Percentiles rank a stretch among this genome's conserved stretches.
Conservation (phyloP, 176 grass and related monocot genomes). For the Carex pumila region DNA sequence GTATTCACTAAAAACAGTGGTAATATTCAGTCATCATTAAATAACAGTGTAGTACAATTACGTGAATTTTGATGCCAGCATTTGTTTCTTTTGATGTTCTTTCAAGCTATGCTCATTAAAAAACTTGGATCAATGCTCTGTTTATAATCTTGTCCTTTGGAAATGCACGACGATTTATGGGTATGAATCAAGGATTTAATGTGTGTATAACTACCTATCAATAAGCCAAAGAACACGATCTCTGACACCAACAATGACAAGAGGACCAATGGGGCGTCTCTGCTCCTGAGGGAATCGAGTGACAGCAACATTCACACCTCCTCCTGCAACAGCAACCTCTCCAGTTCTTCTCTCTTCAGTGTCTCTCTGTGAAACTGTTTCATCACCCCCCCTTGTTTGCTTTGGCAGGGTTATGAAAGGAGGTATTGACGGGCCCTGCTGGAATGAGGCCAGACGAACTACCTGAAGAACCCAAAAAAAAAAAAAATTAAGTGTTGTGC, state of each 20-base stretch:
- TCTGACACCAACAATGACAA: slow-evolving; percentile 89
- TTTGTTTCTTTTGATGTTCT: background rate
- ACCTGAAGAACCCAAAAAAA: slow-evolving; percentile 44
- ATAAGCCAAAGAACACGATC: slow-evolving; percentile 95
- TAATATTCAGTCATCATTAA: background rate
- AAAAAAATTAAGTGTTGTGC: background rate
- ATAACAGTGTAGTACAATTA: background rate
- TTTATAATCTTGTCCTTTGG: background rate
- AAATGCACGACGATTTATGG: background rate
- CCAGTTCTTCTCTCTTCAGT: slow-evolving; percentile 81
- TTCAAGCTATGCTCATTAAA: slow-evolving; percentile 17
- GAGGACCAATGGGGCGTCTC: slow-evolving; percentile 93
- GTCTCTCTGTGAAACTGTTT: slow-evolving; percentile 73
- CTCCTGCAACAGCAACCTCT: slow-evolving; percentile 98
- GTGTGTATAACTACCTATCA: slow-evolving; percentile 50
- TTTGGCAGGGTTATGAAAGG: slow-evolving; percentile 76
- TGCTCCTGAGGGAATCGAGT: slow-evolving; percentile 93
- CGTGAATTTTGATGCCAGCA: background rate
- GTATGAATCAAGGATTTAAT: background rate
- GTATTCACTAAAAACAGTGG: background rate
- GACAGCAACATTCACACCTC: slow-evolving; percentile 91
- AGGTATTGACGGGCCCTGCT: slow-evolving; percentile 65
- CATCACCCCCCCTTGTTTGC: slow-evolving; percentile 69
- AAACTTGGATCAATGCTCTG: too few relatives aligned
- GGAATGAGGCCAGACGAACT: slow-evolving; percentile 95